Evolutionary conservation across 306 rosid species (phyloP).

Genomic region (Argentina anserina): DNA sequence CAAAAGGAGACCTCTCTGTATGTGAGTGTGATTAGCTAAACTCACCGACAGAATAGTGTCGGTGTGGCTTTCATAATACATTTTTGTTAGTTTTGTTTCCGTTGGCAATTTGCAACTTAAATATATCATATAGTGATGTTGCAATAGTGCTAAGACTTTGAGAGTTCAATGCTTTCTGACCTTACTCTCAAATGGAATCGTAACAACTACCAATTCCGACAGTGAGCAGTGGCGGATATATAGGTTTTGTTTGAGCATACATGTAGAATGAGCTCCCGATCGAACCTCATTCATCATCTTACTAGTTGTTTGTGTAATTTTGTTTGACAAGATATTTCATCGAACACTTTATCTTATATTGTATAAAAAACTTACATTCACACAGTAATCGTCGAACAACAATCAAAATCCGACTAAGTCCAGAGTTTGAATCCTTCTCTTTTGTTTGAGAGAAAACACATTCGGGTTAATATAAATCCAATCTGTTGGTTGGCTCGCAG

Average conservation of each 20-base stretch:
- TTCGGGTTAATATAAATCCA: background rate
- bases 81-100: background rate
- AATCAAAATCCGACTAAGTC: too few species aligned
- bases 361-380: background rate
- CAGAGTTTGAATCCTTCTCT: background rate
- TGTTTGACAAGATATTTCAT: background rate
- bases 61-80: slow-evolving; percentile 26
- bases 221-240: background rate
- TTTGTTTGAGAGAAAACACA: background rate
- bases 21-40: slow-evolving; percentile 1
- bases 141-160: background rate
- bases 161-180: background rate
- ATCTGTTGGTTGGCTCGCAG: background rate
- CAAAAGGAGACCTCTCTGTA: background rate
- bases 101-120: background rate
- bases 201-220: background rate
- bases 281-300: background rate
- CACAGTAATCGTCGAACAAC: too few species aligned
- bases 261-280: background rate
- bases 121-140: background rate
- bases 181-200: background rate
- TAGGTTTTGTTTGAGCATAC: background rate
- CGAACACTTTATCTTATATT: background rate
- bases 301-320: accelerated
- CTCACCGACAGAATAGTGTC: slow-evolving; percentile 52